These are phyloP conservation scores for Mucor indicus DNA, from an alignment of 371 early-diverging fungal genomes.

Conservation along the genomic window DNA sequence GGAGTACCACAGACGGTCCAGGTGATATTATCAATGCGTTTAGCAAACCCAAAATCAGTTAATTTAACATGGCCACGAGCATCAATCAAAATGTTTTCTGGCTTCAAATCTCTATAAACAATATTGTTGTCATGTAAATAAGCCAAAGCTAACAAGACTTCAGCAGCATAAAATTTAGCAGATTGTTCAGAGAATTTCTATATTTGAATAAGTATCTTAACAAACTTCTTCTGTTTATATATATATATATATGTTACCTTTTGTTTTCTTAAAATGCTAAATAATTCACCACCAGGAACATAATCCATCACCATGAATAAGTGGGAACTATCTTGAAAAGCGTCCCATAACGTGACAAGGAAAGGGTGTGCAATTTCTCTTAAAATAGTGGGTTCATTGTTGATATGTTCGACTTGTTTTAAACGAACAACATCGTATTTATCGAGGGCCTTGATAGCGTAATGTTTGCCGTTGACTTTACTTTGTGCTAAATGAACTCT, in stretches of 20 bases:
- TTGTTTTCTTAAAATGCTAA: conserved; percentile 67
- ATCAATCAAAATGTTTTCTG: conserved; percentile 89
- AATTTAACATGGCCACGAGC: conserved; percentile 94
- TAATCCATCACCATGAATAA: conserved; percentile 97
- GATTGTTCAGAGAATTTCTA: conserved; percentile 83
- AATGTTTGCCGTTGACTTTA: conserved; percentile 49
- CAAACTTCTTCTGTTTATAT: conserved; percentile 23
- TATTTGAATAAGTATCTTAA: conserved; percentile 43
- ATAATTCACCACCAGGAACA: conserved; percentile 94
- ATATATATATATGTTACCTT: conserved; percentile 54
- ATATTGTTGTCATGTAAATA: conserved; percentile 95
- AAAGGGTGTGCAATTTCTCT: conserved; percentile 83
- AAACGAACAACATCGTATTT: conserved; percentile 92
- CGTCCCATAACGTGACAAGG: conserved; percentile 87
- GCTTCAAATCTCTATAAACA: conserved; percentile 96
- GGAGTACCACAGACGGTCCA: conserved; percentile 99
- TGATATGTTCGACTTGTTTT: conserved; percentile 90
- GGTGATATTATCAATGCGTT: conserved; percentile 87
- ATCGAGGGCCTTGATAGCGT: conserved; percentile 90
- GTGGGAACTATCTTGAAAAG: conserved; percentile 88
- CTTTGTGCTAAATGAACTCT: conserved; percentile 63
- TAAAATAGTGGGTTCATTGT: conserved; percentile 87
- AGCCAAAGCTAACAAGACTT: conserved; percentile 78
- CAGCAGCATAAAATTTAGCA: conserved; percentile 80
- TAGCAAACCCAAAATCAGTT: conserved; percentile 99